Evolutionary conservation across 257 asterid species (phyloP), one percentile per base, ranked within the genome.

Genomic region (Plantago ovata): DNA sequence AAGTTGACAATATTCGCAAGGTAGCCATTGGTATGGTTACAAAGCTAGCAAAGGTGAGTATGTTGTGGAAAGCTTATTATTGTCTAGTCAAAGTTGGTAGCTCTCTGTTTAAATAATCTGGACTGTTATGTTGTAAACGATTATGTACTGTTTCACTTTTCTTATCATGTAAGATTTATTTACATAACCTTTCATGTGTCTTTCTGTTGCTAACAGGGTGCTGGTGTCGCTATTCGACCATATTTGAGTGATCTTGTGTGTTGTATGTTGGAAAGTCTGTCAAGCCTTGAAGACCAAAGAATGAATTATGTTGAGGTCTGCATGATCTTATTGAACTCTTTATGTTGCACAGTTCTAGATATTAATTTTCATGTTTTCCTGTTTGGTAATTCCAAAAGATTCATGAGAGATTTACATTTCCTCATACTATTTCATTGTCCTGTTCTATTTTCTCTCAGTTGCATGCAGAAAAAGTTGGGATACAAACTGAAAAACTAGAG

Each of bases 231-330:
- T 42, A 81, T 92, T 60, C 96, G 90, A 58, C 94, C 98, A 21
- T 91, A 92, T 73, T 70, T 92, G 52, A 81, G 76, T 64, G 98
- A 92, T 63, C 94, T 92, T 38, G 98, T 85, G 41, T 92, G 91
- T 71, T 92, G 98, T 80, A 92, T 92, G 98, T 84, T 92, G 75
- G 98, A 92, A 81, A 92, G 98, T 76, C 74, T 92, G 67, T 92
- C 98, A 43, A 92, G 96, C 80, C 96, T 88, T 58, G 98, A 92
- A 79, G 98, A 92, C 78, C 98, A 88, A 70, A 96, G 96, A 55
- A 76, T 92, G 80, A 92, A 92, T 72, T 92, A 92, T 66, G 94
- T 92, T 59, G 98, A 88, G 96, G 98, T 92, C 42, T 65, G 81
- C 64, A 45, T 54, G 60, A 56, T 67, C 42, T 36, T 62, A 53